A percentile compares a stretch with the other conserved stretches of the same genome.
Conservation (phyloP, 2,329 filamentous ascomycete genomes). For the Scortechinia acanthostroma region DNA sequence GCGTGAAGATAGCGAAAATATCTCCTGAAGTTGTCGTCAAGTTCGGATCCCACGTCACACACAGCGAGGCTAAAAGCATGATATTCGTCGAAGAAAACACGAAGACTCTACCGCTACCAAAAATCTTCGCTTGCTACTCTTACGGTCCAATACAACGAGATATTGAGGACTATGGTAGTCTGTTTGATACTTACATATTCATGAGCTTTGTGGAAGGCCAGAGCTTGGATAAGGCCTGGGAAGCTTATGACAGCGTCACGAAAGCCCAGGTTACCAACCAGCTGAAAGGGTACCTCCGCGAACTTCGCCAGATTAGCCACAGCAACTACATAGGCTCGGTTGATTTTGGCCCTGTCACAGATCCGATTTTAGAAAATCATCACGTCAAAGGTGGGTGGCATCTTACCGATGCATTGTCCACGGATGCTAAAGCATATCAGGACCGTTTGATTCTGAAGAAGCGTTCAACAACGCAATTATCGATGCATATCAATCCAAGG, state of each 20-base stretch:
- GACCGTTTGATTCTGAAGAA: neutral
- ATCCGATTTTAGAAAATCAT: slow-evolving; percentile 7
- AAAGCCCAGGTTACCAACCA: neutral
- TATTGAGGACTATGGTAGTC: slow-evolving; percentile 7
- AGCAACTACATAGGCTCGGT: slow-evolving; percentile 9
- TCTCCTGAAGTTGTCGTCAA: slow-evolving; percentile 10
- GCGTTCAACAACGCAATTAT: neutral
- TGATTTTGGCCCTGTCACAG: slow-evolving; percentile 7
- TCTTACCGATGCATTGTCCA: too few species aligned
- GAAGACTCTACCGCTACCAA: slow-evolving; percentile 7
- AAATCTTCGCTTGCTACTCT: slow-evolving; percentile 8
- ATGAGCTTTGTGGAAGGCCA: slow-evolving; percentile 9
- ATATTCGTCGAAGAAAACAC: slow-evolving; percentile 8
- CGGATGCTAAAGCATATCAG: slow-evolving; percentile 2
- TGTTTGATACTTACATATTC: slow-evolving; percentile 11
- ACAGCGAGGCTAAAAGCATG: slow-evolving; percentile 10
- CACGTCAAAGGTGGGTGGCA: slow-evolving; percentile 4
- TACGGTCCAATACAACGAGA: slow-evolving; percentile 9
- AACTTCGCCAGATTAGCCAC: slow-evolving; percentile 6
- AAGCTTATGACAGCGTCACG: slow-evolving; percentile 3
- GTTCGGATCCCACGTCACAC: slow-evolving; percentile 8
- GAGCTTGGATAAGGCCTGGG: slow-evolving; percentile 8
- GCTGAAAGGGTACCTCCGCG: neutral
- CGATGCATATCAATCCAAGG: neutral
- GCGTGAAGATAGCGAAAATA: slow-evolving; percentile 9